Evolutionary conservation across 768 basidiomycete genomes (phyloP), one percentile per base, ranked within the genome.

Genomic region (Dacryopinax primogenitus): DNA sequence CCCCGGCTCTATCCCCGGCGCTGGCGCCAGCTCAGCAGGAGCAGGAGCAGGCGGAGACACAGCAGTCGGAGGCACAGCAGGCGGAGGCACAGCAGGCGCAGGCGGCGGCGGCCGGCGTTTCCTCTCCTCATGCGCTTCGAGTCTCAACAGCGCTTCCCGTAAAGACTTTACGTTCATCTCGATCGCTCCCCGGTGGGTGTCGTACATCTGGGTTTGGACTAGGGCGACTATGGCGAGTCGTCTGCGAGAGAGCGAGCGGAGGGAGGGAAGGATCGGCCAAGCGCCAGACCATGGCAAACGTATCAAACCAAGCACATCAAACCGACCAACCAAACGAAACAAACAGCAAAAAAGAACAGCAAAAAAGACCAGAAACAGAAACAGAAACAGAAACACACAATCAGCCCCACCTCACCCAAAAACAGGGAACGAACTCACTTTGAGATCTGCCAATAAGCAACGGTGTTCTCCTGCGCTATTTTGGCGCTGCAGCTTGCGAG

Each of bases 131-230:
- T 90, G 83, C 62, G 84, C 82, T 69, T 86, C 86, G 41, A 93
- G 90, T 74, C 90, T 88, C 73, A 87, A 83, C 62, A 90, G 82
- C 0, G 91, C 91, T 85, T 86, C 70, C 0, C 91, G 76, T 72
- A 93, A 88, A 74, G 85, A 90, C 36, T 90, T 86, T 1, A 92
- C 86, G 70, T 93, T 93, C 75, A 87, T 92, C 72, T 93, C 91
- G 33, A 93, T 78, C 51, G 92, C 77, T 23, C 88, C 88, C 18
- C 88, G 79, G 64, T 86, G 80, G 67, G 82, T 80, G 63, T 90
- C 86, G 68, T 83, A 90, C 58, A 88, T 84, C 33, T 80, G 77
- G 1, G 88, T 86, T 30, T 87, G 87, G 18, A 92, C 72, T 63
- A 92, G 76, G 1, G 88, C 87, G 63, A 92, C 72, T 12, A 76